Base-by-base conservation (phyloP, 2,329 filamentous ascomycete genomes). In the Beauveria brongniartii region DNA sequence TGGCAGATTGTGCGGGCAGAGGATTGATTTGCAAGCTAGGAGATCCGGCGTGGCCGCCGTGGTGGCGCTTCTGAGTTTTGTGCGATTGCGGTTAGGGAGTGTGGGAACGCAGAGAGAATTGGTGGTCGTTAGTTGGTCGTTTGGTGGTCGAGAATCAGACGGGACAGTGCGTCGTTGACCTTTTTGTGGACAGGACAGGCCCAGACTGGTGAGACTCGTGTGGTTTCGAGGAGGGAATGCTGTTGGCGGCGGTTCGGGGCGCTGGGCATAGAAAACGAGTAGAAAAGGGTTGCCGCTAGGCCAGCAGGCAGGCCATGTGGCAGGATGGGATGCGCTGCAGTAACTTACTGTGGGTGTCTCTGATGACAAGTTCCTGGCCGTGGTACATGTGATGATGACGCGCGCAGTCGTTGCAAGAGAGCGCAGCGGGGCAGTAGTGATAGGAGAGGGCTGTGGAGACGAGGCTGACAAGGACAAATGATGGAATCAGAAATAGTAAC, bases 371-470 rank as follows among this genome's bases (percentile, higher is more conserved):
- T 14, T 20, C 37, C 37, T 28, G 20, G 34, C n/a, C 1, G 14
- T 4, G 34, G 55, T 40, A 40, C 56, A 59, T 59, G 56, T 59
- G 56, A 59, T 59, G 56, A 59, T 59, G 56, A 59, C 56, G 56
- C 56, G 56, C 47, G 56, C 56, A 53, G 37, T 59, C n/a, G 56
- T 26, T 28, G 22, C 14, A 53, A 53, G 48, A 59, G 56, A 48
- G 24, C 40, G 24, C 40, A 59, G 56, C 56, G 56, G 56, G 56
- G 37, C 34, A 51, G 18, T 14, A 24, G 28, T 34, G 46, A 44
- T 52, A 59, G 56, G 48, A 47, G 55, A 59, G 18, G 54, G 47
- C 48, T 59, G 56, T 59, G 56, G 56, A 59, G 56, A 59, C 56
- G 48, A 59, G 56, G 56, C 56, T 59, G 56, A 59, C 48, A 40